Evolutionary conservation across 208 protist genomes (phyloP), one percentile per base, ranked within the genome.

Genomic region (Leptomonas seymouri): DNA sequence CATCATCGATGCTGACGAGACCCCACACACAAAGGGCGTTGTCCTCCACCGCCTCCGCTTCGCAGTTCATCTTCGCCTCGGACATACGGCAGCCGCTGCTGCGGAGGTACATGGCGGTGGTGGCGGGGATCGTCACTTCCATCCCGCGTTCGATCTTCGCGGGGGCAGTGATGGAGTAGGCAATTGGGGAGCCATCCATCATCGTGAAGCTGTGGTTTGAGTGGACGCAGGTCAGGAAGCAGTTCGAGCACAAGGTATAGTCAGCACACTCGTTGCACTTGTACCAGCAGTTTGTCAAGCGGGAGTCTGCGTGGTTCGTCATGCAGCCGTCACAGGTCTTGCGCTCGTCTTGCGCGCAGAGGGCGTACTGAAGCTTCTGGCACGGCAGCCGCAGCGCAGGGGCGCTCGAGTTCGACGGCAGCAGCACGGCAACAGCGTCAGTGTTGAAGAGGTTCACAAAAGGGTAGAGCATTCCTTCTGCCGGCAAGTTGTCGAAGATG

Each of bases 391-490:
- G 89, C 49, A 92, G 64, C 18, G 87, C 84, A 6, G 76, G 68
- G 28, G 56, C 69, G 8, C 36, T 71, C 50, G 61, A 82, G 74
- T 81, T 76, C 28, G 88, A 86, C 20, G 89, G 85, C 59, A 97
- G 68, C 60, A 97, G 74, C 28, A 95, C 92, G 20, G 92, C 92
- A 65, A 91, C 86, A 15, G 92, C 89, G 59, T 97, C 92, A 15
- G 84, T 93, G 76, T 97, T 97, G 74, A 91, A 95, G 31, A 97
- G 76, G 57, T 93, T 89, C 42, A 97, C 89, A 69, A 95, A 97
- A 2, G 89, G 88, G 71, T 87, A 92, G 14, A 97, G 78, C 55
- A 83, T 61, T 9, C 66, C 81, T 21, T 80, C 71, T 1, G 58
- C 51, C 5, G 93, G 90, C 14, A 97, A 39, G 31, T 93, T 93